Evolutionary conservation across 2,329 filamentous ascomycete genomes (phyloP), one percentile per base, ranked within the genome.

Genomic region (Trichoderma brevicompactum): DNA sequence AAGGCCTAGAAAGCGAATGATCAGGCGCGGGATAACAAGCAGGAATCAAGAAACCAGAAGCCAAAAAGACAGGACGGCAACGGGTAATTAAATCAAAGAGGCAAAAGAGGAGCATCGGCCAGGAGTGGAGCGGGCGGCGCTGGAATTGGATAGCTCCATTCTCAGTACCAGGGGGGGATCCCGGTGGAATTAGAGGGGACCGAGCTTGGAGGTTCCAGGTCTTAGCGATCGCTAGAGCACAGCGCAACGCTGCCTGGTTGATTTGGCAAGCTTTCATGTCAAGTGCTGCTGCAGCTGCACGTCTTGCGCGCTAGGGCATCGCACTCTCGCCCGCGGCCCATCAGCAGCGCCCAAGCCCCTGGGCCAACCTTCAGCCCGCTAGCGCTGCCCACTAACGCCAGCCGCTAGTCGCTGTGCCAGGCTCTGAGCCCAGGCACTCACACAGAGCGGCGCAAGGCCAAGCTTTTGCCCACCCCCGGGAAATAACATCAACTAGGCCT

Each of bases 1-100:
- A 46, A 46, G 62, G 52, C 62, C 53, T 58, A 49, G 43, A 58
- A 64, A 64, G 52, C 62, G 62, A 64, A 52, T 64, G 62, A 64
- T 50, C 41, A 64, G 62, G 62, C 50, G 43, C 40, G 32, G 23
- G 50, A 64, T 54, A 60, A 36, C 7, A 38, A 38, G 10, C 36
- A 38, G 36, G 36, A 10, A 63, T 34, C 60, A 64, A 43, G n/a
- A 49, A 17, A 15, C 17, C 46, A 64, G 43, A 41, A 55, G 17
- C 17, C 34, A 36, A 12, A 62, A 15, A n/a, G 38, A 10, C 40
- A 36, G 62, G 62, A 56, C 52, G 52, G 43, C 52, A 32, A 56
- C 54, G 62, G 62, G 53, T 58, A 64, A 58, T 49, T 50, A 64
- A 56, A 40, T 40, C 62, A 17, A 56, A 28, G 46, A 38, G 36